Percentiles rank a stretch among this genome's conserved stretches.
These are phyloP conservation scores for Yamadazyma dendronema DNA, from an alignment of 1,139 yeast species.

Conservation along the genomic window DNA sequence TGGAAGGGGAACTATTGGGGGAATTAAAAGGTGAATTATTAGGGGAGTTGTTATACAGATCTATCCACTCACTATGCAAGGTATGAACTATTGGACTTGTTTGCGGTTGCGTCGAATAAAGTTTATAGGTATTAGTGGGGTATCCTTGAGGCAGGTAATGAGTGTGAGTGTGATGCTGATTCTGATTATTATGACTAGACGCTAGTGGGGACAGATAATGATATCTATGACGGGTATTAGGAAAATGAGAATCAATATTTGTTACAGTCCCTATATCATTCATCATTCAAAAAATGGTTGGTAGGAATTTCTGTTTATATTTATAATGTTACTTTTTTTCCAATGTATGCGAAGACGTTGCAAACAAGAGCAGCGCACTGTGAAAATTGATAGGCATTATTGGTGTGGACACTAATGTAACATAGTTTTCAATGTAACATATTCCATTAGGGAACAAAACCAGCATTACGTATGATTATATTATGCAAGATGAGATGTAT, in stretches of 20 bases:
- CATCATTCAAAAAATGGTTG: background rate
- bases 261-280: background rate
- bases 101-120: conserved; percentile 12
- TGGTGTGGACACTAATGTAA: conserved; percentile 1
- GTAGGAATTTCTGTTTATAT: background rate
- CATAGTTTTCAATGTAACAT: no score
- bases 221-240: no score
- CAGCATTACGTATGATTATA: no score
- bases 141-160: background rate
- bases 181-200: conserved; percentile 9
- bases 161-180: conserved; percentile 1
- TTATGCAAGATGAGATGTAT: no score
- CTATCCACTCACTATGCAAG: conserved; percentile 40
- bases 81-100: conserved; percentile 23
- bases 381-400: no score
- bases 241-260: background rate
- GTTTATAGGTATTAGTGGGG: conserved; percentile 3
- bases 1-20: conserved; percentile 26
- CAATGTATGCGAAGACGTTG: background rate
- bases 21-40: conserved; percentile 24
- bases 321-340: conserved; percentile 1
- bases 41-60: conserved; percentile 27
- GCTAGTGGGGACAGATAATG: no score
- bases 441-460: no score
- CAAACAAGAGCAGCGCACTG: background rate